Evolutionary conservation across 2,329 filamentous ascomycete species (phyloP).

Genomic region (Emmonsiellopsis sp.): DNA sequence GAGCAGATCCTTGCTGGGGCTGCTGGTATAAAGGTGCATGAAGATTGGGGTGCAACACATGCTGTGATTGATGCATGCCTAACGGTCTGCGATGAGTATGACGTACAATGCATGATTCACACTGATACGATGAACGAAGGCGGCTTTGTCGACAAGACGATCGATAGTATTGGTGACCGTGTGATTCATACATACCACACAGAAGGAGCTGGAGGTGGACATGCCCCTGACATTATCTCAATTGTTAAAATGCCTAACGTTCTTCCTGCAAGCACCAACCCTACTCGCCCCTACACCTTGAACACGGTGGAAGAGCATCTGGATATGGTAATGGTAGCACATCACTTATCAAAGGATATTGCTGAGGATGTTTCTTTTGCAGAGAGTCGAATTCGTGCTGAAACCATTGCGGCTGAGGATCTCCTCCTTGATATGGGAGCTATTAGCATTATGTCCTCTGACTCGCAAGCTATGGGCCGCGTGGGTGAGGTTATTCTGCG

Average conservation of each 20-base stretch:
- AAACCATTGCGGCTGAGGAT: slow-evolving; percentile 95
- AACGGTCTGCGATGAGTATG: slow-evolving; percentile 76
- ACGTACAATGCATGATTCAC: slow-evolving; percentile 89
- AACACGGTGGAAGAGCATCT: slow-evolving; percentile 95
- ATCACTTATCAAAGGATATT: slow-evolving; percentile 85
- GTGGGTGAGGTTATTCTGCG: slow-evolving; percentile 88
- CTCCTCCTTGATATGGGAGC: slow-evolving; percentile 93
- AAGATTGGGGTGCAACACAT: slow-evolving; percentile 91
- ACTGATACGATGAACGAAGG: slow-evolving; percentile 95
- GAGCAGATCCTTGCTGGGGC: slow-evolving; percentile 78
- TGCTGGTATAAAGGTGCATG: slow-evolving; percentile 86
- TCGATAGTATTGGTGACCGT: slow-evolving; percentile 71
- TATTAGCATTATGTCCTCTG: slow-evolving; percentile 95
- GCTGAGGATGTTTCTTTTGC: slow-evolving; percentile 94
- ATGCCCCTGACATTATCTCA: slow-evolving; percentile 91
- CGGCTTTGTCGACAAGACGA: slow-evolving; percentile 89
- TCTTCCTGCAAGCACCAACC: slow-evolving; percentile 83
- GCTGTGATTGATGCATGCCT: slow-evolving; percentile 85
- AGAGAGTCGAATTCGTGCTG: slow-evolving; percentile 84
- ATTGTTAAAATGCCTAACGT: slow-evolving; percentile 86
- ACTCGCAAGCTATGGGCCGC: slow-evolving; percentile 94
- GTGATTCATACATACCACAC: slow-evolving; percentile 97
- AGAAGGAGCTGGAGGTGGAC: slow-evolving; percentile 87
- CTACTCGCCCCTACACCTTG: slow-evolving; percentile 77
- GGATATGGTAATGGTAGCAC: slow-evolving; percentile 98